Percentiles rank a stretch among this genome's conserved stretches.
Conservation (phyloP, 2,329 filamentous ascomycete species). For the Colletotrichum viniferum region DNA sequence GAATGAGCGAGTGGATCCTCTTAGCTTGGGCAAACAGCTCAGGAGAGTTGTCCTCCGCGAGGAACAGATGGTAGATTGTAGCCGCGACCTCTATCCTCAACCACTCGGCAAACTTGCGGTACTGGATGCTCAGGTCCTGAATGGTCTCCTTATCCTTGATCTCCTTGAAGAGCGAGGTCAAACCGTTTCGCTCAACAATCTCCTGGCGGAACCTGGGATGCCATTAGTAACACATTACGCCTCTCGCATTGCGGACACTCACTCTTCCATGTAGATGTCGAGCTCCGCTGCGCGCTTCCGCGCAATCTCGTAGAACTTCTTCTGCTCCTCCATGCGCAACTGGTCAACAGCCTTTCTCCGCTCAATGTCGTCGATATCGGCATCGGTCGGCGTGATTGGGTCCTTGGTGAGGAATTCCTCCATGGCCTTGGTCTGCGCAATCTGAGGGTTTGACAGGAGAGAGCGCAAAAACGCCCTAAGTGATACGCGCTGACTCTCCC, state of each 20-base stretch:
- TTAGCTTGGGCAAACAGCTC: slow-evolving; percentile 94
- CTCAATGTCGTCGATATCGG: slow-evolving; percentile 82
- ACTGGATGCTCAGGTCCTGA: slow-evolving; percentile 87
- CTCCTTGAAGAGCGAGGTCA: slow-evolving; percentile 91
- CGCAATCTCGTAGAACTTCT: slow-evolving; percentile 94
- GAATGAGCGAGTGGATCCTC: slow-evolving; percentile 91
- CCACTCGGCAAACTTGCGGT: slow-evolving; percentile 99
- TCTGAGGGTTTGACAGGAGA: slow-evolving; percentile 81
- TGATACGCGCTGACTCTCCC: slow-evolving; percentile 91
- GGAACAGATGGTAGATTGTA: slow-evolving; percentile 94
- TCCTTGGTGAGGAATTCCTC: slow-evolving; percentile 79
- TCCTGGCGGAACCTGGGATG: slow-evolving; percentile 64
- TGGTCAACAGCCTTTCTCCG: slow-evolving; percentile 83
- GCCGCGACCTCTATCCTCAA: slow-evolving; percentile 95
- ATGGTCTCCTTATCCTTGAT: slow-evolving; percentile 91
- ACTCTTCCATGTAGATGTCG: slow-evolving; percentile 98
- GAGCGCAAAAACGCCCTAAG: slow-evolving; percentile 89
- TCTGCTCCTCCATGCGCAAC: slow-evolving; percentile 89
- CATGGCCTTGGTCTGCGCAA: slow-evolving; percentile 83
- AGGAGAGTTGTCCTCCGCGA: slow-evolving; percentile 97
- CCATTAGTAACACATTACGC: slow-evolving; percentile 26
- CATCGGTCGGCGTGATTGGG: slow-evolving; percentile 77
- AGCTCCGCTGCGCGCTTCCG: slow-evolving; percentile 87
- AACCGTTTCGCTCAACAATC: slow-evolving; percentile 75
- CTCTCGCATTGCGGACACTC: slow-evolving; percentile 10